Conservation (phyloP, 345 rosid genomes). For the Carallia brachiata region DNA sequence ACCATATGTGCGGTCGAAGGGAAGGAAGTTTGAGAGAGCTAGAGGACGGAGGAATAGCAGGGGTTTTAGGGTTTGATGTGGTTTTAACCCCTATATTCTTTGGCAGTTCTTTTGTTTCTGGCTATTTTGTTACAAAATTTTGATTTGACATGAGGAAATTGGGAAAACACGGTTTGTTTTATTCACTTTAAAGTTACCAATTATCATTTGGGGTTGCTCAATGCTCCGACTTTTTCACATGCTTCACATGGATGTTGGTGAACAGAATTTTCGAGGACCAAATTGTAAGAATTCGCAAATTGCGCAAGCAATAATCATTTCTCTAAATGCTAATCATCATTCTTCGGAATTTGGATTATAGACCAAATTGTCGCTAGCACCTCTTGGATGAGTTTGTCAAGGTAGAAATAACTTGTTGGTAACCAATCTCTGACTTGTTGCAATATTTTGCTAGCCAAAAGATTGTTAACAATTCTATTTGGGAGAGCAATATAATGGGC, state of each 20-base stretch:
- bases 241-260: neutral
- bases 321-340: too few species aligned
- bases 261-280: neutral
- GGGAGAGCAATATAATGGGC: too few species aligned
- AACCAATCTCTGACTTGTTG: too few species aligned
- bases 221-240: neutral
- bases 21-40: conserved; percentile 91
- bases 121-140: conserved; percentile 29
- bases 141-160: conserved; percentile 38
- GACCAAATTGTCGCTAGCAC: too few species aligned
- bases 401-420: too few species aligned
- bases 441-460: too few species aligned
- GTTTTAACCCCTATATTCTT: conserved; percentile 17
- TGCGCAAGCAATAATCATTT: too few species aligned
- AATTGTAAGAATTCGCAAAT: too few species aligned
- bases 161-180: conserved; percentile 14
- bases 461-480: too few species aligned
- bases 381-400: too few species aligned
- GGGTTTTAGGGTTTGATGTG: conserved; percentile 61
- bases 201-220: conserved; percentile 3
- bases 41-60: conserved; percentile 79
- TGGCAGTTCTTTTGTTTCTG: conserved; percentile 21
- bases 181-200: conserved; percentile 1
- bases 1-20: conserved; percentile 83
- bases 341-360: too few species aligned